A percentile compares a stretch with the other conserved stretches of the same genome.
Conservation (phyloP, 192 early-diverging fungal species). For the Lunasporangiospora selenospora region DNA sequence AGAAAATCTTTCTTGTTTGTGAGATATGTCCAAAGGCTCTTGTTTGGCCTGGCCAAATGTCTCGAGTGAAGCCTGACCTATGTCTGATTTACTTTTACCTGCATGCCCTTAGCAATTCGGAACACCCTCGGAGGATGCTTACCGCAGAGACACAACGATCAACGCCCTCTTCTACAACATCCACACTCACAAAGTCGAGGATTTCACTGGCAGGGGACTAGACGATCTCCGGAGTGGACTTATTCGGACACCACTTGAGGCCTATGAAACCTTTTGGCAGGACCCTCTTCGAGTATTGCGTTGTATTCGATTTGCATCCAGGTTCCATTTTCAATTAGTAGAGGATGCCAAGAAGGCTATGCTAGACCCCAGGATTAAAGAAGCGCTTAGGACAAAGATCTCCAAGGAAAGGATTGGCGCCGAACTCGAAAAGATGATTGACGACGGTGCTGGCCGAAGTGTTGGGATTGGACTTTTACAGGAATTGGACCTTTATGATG, state of each 20-base stretch:
- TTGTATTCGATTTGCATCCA: constrained; percentile 92
- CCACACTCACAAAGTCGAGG: constrained; percentile 82
- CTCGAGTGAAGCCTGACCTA: too few species aligned
- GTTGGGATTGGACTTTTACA: constrained; percentile 49
- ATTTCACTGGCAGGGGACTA: constrained; percentile 82
- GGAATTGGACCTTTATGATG: constrained; percentile 49
- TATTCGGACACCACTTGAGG: constrained; percentile 90
- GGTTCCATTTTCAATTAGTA: constrained; percentile 83
- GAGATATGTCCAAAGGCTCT: too few species aligned
- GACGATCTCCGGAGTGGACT: constrained; percentile 72
- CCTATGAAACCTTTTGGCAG: constrained; percentile 90
- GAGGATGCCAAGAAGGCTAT: constrained; percentile 69
- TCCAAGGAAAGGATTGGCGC: constrained; percentile 90
- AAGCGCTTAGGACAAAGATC: constrained; percentile 81
- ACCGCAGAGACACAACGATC: constrained; percentile 96
- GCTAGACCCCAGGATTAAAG: constrained; percentile 58
- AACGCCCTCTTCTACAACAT: constrained; percentile 99
- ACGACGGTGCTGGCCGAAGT: constrained; percentile 41
- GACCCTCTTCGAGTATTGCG: constrained; percentile 96
- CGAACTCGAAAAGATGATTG: constrained; percentile 95
- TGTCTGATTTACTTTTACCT: too few species aligned
- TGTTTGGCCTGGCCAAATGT: too few species aligned
- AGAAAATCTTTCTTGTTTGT: too few species aligned
- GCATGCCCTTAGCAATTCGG: constrained; percentile 76
- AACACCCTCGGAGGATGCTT: constrained; percentile 90